Evolutionary conservation across 2,329 filamentous ascomycete species (phyloP), one percentile per base, ranked within the genome.

Genomic region (Elsinoe perseae): DNA sequence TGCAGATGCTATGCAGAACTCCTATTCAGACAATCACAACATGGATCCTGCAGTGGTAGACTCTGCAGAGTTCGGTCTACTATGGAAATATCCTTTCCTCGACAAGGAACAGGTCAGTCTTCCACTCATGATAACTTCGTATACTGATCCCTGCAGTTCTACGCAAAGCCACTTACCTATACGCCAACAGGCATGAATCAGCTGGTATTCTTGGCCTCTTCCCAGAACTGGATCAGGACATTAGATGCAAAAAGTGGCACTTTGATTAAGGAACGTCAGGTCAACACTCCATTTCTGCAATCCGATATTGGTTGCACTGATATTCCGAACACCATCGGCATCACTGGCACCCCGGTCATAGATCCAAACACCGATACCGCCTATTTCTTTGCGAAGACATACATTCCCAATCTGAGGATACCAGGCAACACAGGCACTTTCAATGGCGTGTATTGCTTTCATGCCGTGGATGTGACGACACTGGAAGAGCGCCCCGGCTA

Each of bases 251-350:
- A 71, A 27, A 75, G 71, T 27, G 73, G 73, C 14, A 66, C 63
- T n/a, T 58, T 72, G 2, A 50, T 75, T 42, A 66, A 65, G 14
- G 65, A 64, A 44, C 67, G 72, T 8, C 69, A 68, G 32, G 64
- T 75, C 5, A 64, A 73, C 50, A 72, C 75, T 18, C 77, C 77
- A 1, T 80, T 80, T 60, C 64, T 78, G 23, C 71, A 75, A 8
- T 71, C 72, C 4, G 77, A 80, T 56, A 66, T 79, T 36, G 71
- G 73, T 7, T 80, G 77, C 59, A 71, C 71, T 27, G 77, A 78
- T 57, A 73, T 80, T 36, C 72, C 74, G 8, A 72, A 76, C n/a
- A 69, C 68, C 10, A 68, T 76, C 12, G 76, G 76, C 4, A 67
- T 78, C 20, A 77, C 70, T 1, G 72, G 55, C 58, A 66, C 58